Evolutionary conservation across 345 rosid species (phyloP), one percentile per base, ranked within the genome.

Genomic region (Arabis hirsuta): DNA sequence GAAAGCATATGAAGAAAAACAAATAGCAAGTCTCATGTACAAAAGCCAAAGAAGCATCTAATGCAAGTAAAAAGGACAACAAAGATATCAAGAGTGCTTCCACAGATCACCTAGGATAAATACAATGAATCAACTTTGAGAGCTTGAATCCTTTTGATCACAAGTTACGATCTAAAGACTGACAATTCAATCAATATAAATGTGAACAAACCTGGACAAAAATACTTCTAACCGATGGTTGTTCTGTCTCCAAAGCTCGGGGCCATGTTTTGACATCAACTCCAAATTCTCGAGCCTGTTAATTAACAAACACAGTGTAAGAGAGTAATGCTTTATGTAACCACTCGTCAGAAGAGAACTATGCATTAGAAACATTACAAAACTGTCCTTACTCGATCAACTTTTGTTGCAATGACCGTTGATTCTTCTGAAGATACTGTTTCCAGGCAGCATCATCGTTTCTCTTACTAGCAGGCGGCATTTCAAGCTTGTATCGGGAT

Each of bases 211-310:
- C 98, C 99, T 91, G 69, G 87, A 73, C 72, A 90, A 72, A 60
- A 87, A 81, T 41, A 83, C 87, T 78, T 88, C 97, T 60, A 90
- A 68, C 22, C 76, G 84, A 55, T 77, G 86, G 79, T 90, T 95
- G 81, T 87, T 86, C 73, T 82, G 95, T 66, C 72, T 81, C 96
- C 97, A 95, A 54, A 87, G 84, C 78, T 89, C 91, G 16, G 97
- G 89, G 62, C 91, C 90, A 68, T 83, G 82, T 73, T 91, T 95
- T 57, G 87, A 82, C 88, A 95, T 84, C 82, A 91, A 41, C 9
- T 95, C 99, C 80, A 95, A 78, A 72, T 95, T 95, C 80, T 95
- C 99, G 81, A 95, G 78, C 90, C 99, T 95, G 78, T 27, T 54
- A n/a, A 44, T 62, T 22, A 74, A 74, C 31, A 70, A 79, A 53